Base-by-base conservation (phyloP, 208 protist species). In the Trypanosoma lewisi region DNA sequence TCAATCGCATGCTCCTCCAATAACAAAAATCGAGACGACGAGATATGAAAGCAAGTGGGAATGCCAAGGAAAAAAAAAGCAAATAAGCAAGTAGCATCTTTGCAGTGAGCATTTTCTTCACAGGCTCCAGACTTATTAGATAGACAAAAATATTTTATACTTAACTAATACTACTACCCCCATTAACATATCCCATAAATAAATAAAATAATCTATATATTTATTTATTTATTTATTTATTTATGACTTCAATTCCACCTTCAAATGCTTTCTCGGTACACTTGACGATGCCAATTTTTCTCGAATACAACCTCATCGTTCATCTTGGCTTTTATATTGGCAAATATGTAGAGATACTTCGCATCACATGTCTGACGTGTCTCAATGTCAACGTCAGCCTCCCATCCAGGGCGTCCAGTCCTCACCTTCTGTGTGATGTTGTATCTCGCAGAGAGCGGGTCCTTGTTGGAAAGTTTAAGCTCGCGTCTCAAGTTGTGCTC, bases 401-500 rank as follows among this genome's bases (percentile, higher is more conserved):
- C 66, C 58, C 74, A 84, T 16, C 53, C 62, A 1, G 77, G 77
- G 4, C 81, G 75, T n/a, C 52, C 73, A 31, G 76, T 54, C 31
- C 76, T 81, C 66, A 87, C 65, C 57, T 73, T 78, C 65, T 87
- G 70, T 14, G 55, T 72, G 27, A 87, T 78, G 25, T 27, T 65
- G 55, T 84, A 83, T 12, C 69, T 63, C 11, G 78, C 82, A 2
- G 77, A 85, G 57, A 88, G 82, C 1, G 82, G 82, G 63, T 88
- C 78, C 48, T 58, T 67, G 59, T 88, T 88, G 66, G 74, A 62
- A 34, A 85, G 70, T 7, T 62, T 71, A 33, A 88, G 73, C 68
- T 88, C 77, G 4, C 77, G 82, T 19, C 52, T 58, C 42, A 85
- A 70, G 49, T 80, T 88, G 65, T 88, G 77, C 68, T 88, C 75